Percentiles rank a stretch among this genome's conserved stretches.
These are phyloP conservation scores for Trematosphaeria pertusa DNA, from an alignment of 2,329 filamentous ascomycete species.

Conservation along the genomic window DNA sequence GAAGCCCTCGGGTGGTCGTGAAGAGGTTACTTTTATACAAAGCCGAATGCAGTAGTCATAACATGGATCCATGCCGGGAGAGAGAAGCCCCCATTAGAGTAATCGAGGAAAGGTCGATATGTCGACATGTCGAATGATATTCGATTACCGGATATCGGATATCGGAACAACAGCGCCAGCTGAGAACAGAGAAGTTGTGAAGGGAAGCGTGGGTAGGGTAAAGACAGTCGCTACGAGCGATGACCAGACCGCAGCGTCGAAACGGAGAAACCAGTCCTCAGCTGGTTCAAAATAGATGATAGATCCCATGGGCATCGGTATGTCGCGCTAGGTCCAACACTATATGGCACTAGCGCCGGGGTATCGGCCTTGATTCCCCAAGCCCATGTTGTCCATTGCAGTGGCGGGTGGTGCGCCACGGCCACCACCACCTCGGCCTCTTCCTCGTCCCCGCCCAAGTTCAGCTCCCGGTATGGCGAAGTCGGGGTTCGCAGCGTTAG, in stretches of 20 bases:
- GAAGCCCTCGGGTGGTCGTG: neutral
- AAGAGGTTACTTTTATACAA: constrained; percentile 13
- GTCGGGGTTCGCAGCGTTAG: constrained; percentile 73
- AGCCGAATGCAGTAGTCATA: constrained; percentile 1
- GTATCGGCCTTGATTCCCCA: constrained; percentile 42
- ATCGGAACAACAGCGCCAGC: neutral
- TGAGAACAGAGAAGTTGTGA: neutral
- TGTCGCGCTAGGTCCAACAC: constrained; percentile 6
- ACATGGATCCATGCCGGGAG: too few relatives aligned
- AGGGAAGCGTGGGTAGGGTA: neutral
- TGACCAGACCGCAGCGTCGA: constrained; percentile 15
- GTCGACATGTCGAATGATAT: neutral
- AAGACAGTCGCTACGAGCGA: constrained; percentile 13
- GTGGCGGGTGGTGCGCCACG: constrained; percentile 31
- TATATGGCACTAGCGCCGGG: constrained; percentile 43
- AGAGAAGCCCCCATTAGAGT: too few relatives aligned
- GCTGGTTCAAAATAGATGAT: neutral
- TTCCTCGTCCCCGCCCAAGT: constrained; percentile 39
- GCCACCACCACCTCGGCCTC: constrained; percentile 40
- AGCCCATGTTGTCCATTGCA: constrained; percentile 32
- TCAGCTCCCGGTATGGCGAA: constrained; percentile 71
- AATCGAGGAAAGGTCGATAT: too few relatives aligned
- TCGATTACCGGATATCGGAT: too few relatives aligned
- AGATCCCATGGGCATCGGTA: neutral
- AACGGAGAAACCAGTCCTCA: constrained; percentile 1